These are phyloP conservation scores for Suhomyces tanzawaensis DNA, from an alignment of 805 yeast species.

Conservation along the genomic window DNA sequence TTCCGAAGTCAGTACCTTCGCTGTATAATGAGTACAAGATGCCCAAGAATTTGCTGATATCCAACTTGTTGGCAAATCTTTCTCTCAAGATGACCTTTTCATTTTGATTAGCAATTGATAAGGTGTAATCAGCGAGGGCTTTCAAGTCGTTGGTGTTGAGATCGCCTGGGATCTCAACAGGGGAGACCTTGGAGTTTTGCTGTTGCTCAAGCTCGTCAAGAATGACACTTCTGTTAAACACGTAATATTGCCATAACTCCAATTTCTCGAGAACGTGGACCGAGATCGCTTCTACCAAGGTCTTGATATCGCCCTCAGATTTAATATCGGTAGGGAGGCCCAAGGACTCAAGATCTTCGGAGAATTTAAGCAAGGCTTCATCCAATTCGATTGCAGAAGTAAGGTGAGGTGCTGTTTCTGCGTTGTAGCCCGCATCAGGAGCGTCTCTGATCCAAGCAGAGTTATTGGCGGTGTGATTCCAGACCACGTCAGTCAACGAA, in stretches of 20 bases:
- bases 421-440: constrained; percentile 89
- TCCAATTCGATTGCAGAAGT: constrained; percentile 84
- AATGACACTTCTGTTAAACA: constrained; percentile 52
- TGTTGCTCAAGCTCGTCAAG: constrained; percentile 35
- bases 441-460: constrained; percentile 81
- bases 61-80: constrained; percentile 56
- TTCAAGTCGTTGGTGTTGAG: constrained; percentile 38
- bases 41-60: constrained; percentile 49
- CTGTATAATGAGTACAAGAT: constrained; percentile 20
- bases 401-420: constrained; percentile 86
- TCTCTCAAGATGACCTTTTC: constrained; percentile 45
- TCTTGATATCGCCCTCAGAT: constrained; percentile 52
- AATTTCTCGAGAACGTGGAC: constrained; percentile 63
- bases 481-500: constrained; percentile 86
- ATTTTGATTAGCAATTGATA: constrained; percentile 37
- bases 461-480: constrained; percentile 93
- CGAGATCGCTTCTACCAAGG: constrained; percentile 65
- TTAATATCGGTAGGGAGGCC: constrained; percentile 62
- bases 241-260: constrained; percentile 87
- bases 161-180: constrained; percentile 14
- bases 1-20: constrained; percentile 17
- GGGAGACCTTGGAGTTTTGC: constrained; percentile 29
- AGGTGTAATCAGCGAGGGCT: constrained; percentile 49
- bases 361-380: constrained; percentile 60
- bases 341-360: constrained; percentile 50